A percentile compares a stretch with the other conserved stretches of the same genome.
phyloP scores from a whole-genome alignment of 768 basidiomycete species.

The Mycena floridula region DNA sequence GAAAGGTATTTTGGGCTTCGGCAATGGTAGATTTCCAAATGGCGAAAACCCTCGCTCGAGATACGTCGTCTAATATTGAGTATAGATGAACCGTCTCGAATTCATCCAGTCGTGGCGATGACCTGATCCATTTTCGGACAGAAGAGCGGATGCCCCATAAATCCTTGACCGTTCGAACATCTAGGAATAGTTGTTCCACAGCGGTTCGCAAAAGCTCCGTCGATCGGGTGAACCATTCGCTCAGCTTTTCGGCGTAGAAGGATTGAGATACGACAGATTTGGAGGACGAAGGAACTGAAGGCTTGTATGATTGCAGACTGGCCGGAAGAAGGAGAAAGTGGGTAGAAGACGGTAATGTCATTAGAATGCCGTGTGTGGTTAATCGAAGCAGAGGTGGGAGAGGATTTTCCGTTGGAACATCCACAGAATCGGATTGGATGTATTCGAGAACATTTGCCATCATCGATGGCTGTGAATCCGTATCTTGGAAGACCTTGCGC shows the following conservation, averaged over 20 bases:
- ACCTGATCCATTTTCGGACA: slow-evolving; percentile 37
- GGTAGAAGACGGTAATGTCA: slow-evolving; percentile 73
- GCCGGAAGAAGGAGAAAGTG: slow-evolving; percentile 75
- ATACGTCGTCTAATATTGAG: slow-evolving; percentile 45
- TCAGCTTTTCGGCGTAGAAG: slow-evolving; percentile 39
- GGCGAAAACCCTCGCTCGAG: slow-evolving; percentile 42
- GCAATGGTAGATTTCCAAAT: slow-evolving; percentile 54
- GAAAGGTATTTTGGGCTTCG: slow-evolving; percentile 40
- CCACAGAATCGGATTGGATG: slow-evolving; percentile 49
- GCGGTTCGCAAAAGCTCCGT: slow-evolving; percentile 36
- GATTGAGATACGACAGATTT: slow-evolving; percentile 43
- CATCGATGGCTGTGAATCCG: slow-evolving; percentile 33
- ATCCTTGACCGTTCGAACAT: slow-evolving; percentile 53
- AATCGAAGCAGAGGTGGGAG: slow-evolving; percentile 51
- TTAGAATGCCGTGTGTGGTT: slow-evolving; percentile 62
- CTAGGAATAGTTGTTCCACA: slow-evolving; percentile 50
- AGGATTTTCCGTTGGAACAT: slow-evolving; percentile 14
- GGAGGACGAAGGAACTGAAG: slow-evolving; percentile 66
- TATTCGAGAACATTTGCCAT: slow-evolving; percentile 50
- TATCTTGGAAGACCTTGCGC: slow-evolving; percentile 49
- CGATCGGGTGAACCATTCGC: slow-evolving; percentile 61
- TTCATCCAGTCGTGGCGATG: slow-evolving; percentile 35
- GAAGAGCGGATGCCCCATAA: slow-evolving; percentile 67
- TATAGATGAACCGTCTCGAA: slow-evolving; percentile 41
- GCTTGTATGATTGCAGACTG: slow-evolving; percentile 71